Conservation (phyloP, 768 basidiomycete species). For the Suillus decipiens region DNA sequence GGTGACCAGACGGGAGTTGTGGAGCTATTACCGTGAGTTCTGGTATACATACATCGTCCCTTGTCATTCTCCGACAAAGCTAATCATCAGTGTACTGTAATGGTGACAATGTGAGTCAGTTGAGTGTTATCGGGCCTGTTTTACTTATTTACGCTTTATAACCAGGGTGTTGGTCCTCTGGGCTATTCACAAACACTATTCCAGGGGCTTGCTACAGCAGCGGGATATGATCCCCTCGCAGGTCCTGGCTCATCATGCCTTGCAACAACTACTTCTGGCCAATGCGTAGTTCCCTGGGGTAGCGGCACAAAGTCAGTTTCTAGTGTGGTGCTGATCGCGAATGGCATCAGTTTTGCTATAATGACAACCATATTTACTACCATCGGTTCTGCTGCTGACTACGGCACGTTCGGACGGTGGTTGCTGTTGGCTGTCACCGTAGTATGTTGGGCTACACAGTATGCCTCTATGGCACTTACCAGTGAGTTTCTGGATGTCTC, state of each 20-base stretch:
- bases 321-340: slow-evolving; percentile 75
- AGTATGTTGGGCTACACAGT: slow-evolving; percentile 82
- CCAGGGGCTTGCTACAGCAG: slow-evolving; percentile 66
- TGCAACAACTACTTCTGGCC: slow-evolving; percentile 56
- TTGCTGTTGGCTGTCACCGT: slow-evolving; percentile 68
- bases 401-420: slow-evolving; percentile 69
- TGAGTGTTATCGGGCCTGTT: neutral
- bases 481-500: slow-evolving; percentile 39
- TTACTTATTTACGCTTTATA: neutral
- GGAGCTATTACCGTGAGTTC: slow-evolving; percentile 75
- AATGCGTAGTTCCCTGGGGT: slow-evolving; percentile 79
- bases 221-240: slow-evolving; percentile 71
- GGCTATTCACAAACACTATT: slow-evolving; percentile 75
- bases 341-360: slow-evolving; percentile 74
- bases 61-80: neutral
- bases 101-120: slow-evolving; percentile 65
- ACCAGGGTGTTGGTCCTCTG: slow-evolving; percentile 66
- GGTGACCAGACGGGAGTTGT: slow-evolving; percentile 72
- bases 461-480: slow-evolving; percentile 72
- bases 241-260: slow-evolving; percentile 74
- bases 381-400: slow-evolving; percentile 49
- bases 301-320: slow-evolving; percentile 72
- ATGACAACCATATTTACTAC: slow-evolving; percentile 86
- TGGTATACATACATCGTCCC: neutral
- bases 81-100: slow-evolving; percentile 68